A percentile compares a stretch with the other conserved stretches of the same genome.
Evolutionary conservation across 2,329 filamentous ascomycete genomes (phyloP).

Genomic region (Hypoxylon sp.): DNA sequence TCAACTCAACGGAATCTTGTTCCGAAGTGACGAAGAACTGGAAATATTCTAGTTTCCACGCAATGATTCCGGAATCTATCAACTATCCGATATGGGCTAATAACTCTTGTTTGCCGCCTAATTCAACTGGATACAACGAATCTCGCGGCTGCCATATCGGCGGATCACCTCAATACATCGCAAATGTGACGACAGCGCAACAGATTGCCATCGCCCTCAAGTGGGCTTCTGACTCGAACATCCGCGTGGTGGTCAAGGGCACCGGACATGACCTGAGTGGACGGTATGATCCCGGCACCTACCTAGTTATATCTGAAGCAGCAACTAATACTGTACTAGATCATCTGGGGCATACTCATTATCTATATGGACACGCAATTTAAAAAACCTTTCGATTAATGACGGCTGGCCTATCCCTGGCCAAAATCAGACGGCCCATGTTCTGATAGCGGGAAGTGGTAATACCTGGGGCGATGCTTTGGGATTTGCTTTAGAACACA

Average conservation of each 20-base stretch:
- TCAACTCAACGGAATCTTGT: slow-evolving; percentile 4
- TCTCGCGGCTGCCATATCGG: background rate
- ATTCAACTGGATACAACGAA: background rate
- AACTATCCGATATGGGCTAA: slow-evolving; percentile 1
- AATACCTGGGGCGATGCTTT: slow-evolving; percentile 5
- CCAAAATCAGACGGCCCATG: background rate
- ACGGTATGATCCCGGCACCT: background rate
- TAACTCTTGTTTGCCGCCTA: slow-evolving; percentile 12
- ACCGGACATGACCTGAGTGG: background rate
- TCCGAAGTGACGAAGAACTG: background rate
- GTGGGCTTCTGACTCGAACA: background rate
- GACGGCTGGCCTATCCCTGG: background rate
- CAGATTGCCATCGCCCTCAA: background rate
- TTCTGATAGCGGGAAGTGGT: slow-evolving; percentile 3
- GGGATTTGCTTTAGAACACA: background rate
- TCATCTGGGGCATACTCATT: background rate
- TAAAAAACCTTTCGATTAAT: background rate
- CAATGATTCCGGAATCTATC: background rate
- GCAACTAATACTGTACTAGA: background rate
- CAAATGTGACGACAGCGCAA: background rate
- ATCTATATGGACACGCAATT: slow-evolving; percentile 4
- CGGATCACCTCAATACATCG: background rate
- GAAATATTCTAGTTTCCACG: background rate
- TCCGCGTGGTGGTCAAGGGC: slow-evolving; percentile 1
- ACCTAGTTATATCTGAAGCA: background rate